These are phyloP conservation scores for Corymbia maculata DNA, from an alignment of 345 rosid genomes.

Conservation along the genomic window DNA sequence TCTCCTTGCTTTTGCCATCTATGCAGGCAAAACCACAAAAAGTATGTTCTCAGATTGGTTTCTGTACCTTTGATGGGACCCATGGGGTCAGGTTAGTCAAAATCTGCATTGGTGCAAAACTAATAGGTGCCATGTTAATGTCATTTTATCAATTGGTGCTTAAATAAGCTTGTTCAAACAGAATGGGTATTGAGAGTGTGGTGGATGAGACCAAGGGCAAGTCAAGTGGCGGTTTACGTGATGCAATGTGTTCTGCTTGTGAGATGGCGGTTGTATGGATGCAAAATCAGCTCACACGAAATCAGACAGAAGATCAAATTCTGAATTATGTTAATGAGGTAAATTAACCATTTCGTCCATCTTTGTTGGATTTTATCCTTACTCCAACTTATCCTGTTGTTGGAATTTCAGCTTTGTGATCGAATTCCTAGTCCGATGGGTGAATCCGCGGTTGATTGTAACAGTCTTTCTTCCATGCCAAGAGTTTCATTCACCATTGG, in stretches of 20 bases:
- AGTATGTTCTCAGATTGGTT: conserved; percentile 76
- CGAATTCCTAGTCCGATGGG: conserved; percentile 79
- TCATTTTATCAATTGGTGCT: background rate
- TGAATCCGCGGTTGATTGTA: conserved; percentile 73
- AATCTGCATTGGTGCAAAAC: background rate
- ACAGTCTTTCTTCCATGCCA: conserved; percentile 56
- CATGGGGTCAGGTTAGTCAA: conserved; percentile 53
- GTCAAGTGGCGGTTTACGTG: conserved; percentile 27
- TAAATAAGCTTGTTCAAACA: conserved; percentile 3
- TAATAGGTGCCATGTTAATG: background rate
- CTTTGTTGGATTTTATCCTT: background rate
- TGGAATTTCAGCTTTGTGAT: conserved; percentile 58
- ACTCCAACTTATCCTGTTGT: background rate
- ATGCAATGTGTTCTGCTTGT: conserved; percentile 62
- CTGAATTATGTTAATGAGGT: conserved; percentile 68
- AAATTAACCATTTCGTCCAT: background rate
- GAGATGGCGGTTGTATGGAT: conserved; percentile 94
- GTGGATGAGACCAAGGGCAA: conserved; percentile 26
- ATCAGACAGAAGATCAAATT: conserved; percentile 60
- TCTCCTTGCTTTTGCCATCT: background rate
- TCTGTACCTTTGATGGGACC: conserved; percentile 67
- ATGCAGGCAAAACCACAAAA: conserved; percentile 53
- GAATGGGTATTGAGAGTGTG: conserved; percentile 62
- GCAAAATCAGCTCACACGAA: conserved; percentile 60
- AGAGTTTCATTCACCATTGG: conserved; percentile 68